phyloP scores from a whole-genome alignment of 106 monocot species.

The Allium fistulosum region DNA sequence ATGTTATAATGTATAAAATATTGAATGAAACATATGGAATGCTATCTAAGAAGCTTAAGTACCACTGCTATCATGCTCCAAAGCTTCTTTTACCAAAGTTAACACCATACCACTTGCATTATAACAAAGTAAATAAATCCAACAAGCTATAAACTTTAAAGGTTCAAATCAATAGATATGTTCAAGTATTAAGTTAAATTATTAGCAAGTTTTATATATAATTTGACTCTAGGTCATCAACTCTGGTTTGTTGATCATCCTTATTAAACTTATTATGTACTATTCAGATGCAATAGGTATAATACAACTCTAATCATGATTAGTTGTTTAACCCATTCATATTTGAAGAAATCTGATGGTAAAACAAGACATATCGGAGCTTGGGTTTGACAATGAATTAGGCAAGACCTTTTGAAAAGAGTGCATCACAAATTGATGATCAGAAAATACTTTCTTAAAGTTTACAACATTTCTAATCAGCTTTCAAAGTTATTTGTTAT shows the following conservation, averaged over 20 bases:
- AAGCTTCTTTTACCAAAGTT: too few relatives aligned
- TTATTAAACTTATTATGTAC: not conserved
- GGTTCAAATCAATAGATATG: not conserved
- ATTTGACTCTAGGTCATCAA: too few relatives aligned
- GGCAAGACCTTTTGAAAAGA: constrained; percentile 11
- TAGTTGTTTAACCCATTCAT: not conserved
- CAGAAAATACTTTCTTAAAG: constrained; percentile 9
- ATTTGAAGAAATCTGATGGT: constrained; percentile 56
- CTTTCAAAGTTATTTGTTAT: too few relatives aligned
- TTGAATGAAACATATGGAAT: too few relatives aligned
- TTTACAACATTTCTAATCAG: too few relatives aligned
- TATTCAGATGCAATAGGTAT: not conserved
- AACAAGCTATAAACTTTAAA: too few relatives aligned
- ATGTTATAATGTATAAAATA: too few relatives aligned
- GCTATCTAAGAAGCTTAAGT: too few relatives aligned
- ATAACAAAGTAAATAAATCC: too few relatives aligned
- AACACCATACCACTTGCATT: too few relatives aligned
- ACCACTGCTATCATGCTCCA: too few relatives aligned
- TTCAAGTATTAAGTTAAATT: not conserved
- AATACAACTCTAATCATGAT: not conserved
- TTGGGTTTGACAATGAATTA: constrained; percentile 33
- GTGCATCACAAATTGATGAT: constrained; percentile 3
- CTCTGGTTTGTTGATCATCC: not conserved
- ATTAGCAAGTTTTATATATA: not conserved
- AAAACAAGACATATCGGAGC: constrained; percentile 52